Percentiles rank a stretch among this genome's conserved stretches.
Conservation (phyloP, 116 monocot species). For the Papilionanthe hybrid region DNA sequence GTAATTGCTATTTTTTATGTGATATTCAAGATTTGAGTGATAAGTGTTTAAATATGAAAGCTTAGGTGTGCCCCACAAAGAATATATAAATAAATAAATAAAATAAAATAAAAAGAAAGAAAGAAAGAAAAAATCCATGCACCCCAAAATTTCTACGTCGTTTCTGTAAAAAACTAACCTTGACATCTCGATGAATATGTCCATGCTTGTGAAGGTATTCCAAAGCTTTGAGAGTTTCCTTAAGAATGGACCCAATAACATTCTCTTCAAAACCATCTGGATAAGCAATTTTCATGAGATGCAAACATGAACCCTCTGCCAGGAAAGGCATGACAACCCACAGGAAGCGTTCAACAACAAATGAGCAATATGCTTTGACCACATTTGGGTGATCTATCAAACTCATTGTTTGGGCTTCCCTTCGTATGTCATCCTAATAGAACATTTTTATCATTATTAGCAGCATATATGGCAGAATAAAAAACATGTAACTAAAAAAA, state of each 20-base stretch:
- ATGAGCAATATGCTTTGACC: slow-evolving; percentile 69
- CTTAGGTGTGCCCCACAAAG: no score
- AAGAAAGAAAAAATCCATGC: not conserved
- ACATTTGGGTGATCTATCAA: slow-evolving; percentile 86
- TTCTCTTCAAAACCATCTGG: slow-evolving; percentile 82
- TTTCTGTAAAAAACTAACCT: slow-evolving; percentile 32
- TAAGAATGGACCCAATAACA: slow-evolving; percentile 63
- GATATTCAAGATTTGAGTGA: no score
- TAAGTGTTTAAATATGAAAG: no score
- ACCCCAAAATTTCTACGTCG: not conserved
- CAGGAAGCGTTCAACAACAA: slow-evolving; percentile 62
- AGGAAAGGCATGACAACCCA: slow-evolving; percentile 91
- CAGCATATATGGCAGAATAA: not conserved
- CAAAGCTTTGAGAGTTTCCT: slow-evolving; percentile 75
- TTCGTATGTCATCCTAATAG: slow-evolving; percentile 66
- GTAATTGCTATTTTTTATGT: no score
- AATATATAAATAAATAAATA: no score
- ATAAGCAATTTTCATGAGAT: slow-evolving; percentile 76
- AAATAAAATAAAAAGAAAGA: no score
- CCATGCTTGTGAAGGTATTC: slow-evolving; percentile 85
- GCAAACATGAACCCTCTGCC: slow-evolving; percentile 88
- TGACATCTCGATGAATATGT: slow-evolving; percentile 84
- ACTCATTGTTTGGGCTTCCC: slow-evolving; percentile 83
- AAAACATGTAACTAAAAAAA: not conserved
- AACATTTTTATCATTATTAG: not conserved